phyloP scores from a whole-genome alignment of 129 eudicot genomes.

The Ambrosia trifida region DNA sequence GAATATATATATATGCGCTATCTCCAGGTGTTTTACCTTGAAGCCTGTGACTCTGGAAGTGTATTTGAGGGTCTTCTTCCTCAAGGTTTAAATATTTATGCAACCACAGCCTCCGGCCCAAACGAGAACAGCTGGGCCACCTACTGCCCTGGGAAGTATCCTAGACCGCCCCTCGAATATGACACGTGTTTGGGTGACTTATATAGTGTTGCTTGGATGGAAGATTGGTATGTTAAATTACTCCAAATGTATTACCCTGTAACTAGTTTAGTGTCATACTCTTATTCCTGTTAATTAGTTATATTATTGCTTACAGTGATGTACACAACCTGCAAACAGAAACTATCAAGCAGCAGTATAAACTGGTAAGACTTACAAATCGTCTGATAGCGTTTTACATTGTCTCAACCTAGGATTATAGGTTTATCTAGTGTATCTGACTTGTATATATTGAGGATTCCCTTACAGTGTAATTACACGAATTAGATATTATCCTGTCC shows the following conservation, averaged over 20 bases:
- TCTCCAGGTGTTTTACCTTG: constrained; percentile 56
- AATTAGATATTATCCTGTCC: not conserved
- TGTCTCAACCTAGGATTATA: too few species aligned
- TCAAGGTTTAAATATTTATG: constrained; percentile 80
- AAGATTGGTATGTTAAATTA: constrained; percentile 36
- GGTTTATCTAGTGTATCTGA: too few species aligned
- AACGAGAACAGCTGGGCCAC: constrained; percentile 91
- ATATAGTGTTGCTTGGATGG: constrained; percentile 77
- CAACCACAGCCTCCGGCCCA: constrained; percentile 86
- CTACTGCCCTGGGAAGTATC: constrained; percentile 85
- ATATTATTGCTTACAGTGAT: constrained; percentile 48
- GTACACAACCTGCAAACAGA: constrained; percentile 74
- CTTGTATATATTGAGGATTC: too few species aligned
- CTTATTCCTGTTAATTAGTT: not conserved
- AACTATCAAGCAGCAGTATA: constrained; percentile 75
- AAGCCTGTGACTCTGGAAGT: constrained; percentile 96
- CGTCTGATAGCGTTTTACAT: too few species aligned
- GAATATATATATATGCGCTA: not conserved
- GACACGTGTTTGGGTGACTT: constrained; percentile 95
- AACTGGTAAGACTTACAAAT: constrained; percentile 47
- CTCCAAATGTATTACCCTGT: not conserved
- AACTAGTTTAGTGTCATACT: not conserved
- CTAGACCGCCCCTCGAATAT: constrained; percentile 81
- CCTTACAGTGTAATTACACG: not conserved
- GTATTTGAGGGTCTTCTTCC: constrained; percentile 91